These are phyloP conservation scores for Knufia fluminis DNA, from an alignment of 2,329 filamentous ascomycete species.

Conservation along the genomic window DNA sequence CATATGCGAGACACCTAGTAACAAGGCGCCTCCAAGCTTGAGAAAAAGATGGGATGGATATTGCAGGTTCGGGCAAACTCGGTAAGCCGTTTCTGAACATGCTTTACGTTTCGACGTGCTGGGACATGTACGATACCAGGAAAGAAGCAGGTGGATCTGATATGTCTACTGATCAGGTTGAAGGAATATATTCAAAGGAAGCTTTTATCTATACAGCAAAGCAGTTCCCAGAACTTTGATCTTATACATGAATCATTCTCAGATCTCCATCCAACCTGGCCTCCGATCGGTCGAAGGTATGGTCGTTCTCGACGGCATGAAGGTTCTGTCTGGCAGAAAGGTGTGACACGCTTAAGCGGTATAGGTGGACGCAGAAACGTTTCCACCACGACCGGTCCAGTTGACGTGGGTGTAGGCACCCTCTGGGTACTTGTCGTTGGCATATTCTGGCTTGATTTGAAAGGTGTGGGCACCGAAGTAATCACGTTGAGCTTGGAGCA, in stretches of 20 bases:
- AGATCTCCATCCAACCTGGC: background rate
- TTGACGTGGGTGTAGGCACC: conserved; percentile 95
- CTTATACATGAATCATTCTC: background rate
- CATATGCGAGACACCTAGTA: too few species aligned
- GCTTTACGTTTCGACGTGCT: too few species aligned
- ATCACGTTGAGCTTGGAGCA: conserved; percentile 97
- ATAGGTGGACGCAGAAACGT: conserved; percentile 95
- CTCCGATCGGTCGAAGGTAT: background rate
- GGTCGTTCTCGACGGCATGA: background rate
- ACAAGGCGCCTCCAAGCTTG: too few species aligned
- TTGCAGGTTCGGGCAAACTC: too few species aligned
- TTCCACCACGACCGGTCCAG: conserved; percentile 97
- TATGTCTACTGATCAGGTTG: background rate
- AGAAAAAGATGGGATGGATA: too few species aligned
- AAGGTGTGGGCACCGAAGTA: conserved; percentile 97
- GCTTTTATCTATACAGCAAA: background rate
- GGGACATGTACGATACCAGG: too few species aligned
- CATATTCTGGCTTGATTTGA: conserved; percentile 71
- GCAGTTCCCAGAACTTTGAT: background rate
- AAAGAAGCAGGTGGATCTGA: too few species aligned
- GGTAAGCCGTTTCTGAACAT: too few species aligned
- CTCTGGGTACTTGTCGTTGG: conserved; percentile 68
- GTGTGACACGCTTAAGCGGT: conserved; percentile 58
- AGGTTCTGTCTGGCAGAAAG: background rate
- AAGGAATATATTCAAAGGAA: background rate